Percentiles rank a stretch among this genome's conserved stretches.
Evolutionary conservation across 2,329 filamentous ascomycete genomes (phyloP).

Genomic region (Aspergillus texensis): DNA sequence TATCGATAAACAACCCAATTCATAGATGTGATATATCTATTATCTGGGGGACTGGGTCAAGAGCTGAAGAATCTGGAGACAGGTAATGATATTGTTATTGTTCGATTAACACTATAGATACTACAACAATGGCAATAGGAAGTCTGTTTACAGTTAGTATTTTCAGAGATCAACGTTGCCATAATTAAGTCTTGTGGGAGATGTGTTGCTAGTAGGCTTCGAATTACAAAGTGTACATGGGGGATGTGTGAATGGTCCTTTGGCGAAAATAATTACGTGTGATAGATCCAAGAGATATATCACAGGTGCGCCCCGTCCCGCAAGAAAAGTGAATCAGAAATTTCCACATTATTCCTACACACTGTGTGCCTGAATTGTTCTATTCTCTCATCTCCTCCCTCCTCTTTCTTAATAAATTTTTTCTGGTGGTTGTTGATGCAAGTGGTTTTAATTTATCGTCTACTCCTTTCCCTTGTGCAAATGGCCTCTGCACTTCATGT

Average conservation of each 20-base stretch:
- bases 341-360: neutral
- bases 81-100: neutral
- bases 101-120: neutral
- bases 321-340: neutral
- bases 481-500: too few relatives aligned
- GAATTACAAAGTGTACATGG: neutral
- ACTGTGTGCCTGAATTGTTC: neutral
- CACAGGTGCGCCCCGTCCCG: neutral
- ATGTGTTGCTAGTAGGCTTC: neutral
- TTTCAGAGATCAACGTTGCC: neutral
- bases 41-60: neutral
- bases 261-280: neutral
- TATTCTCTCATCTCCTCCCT: neutral
- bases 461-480: neutral
- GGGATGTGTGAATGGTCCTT: neutral
- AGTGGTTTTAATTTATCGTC: neutral
- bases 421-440: neutral
- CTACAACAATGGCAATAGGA: neutral
- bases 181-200: neutral
- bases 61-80: neutral
- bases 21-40: conserved; percentile 24
- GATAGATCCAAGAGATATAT: neutral
- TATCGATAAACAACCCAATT: conserved; percentile 11
- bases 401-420: neutral
- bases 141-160: neutral